Evolutionary conservation across 2,329 filamentous ascomycete genomes (phyloP).

Genomic region (Gremmenia infestans): DNA sequence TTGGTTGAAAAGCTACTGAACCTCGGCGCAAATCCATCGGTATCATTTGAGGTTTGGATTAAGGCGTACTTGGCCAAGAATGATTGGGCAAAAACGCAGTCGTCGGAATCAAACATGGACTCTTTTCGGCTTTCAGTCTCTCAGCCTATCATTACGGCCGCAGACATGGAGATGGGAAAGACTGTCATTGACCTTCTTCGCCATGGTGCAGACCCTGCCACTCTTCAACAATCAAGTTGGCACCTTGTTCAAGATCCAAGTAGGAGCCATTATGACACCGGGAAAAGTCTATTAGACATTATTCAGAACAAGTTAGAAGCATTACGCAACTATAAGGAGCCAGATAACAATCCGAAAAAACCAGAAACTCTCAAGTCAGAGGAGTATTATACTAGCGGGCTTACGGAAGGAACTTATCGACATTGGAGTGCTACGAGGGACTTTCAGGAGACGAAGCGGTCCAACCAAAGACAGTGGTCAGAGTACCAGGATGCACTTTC

Average conservation of each 20-base stretch:
- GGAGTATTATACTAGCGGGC: conserved; percentile 43
- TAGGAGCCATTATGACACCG: conserved; percentile 32
- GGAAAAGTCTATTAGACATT: conserved; percentile 54
- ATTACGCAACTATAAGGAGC: conserved; percentile 34
- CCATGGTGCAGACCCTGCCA: conserved; percentile 61
- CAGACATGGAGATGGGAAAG: conserved; percentile 44
- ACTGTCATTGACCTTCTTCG: conserved; percentile 50
- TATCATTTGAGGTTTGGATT: conserved; percentile 61
- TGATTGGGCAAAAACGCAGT: conserved; percentile 33
- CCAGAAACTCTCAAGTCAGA: conserved; percentile 38
- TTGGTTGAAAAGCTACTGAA: conserved; percentile 58
- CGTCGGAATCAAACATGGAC: conserved; percentile 44
- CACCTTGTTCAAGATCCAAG: conserved; percentile 31
- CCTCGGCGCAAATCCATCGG: conserved; percentile 52
- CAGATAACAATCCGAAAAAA: conserved; percentile 1
- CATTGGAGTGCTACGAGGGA: conserved; percentile 32
- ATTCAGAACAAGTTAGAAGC: conserved; percentile 48
- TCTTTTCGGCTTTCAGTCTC: conserved; percentile 43
- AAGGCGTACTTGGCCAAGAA: conserved; percentile 46
- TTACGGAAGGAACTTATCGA: conserved; percentile 54
- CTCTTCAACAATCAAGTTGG: conserved; percentile 41
- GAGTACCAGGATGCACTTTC: conserved; percentile 32
- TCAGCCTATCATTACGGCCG: conserved; percentile 65
- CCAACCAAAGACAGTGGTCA: conserved; percentile 29
- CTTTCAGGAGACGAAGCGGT: conserved; percentile 11